Evolutionary conservation across 345 rosid species (phyloP), one percentile per base, ranked within the genome.

Genomic region (Hypericum perforatum): DNA sequence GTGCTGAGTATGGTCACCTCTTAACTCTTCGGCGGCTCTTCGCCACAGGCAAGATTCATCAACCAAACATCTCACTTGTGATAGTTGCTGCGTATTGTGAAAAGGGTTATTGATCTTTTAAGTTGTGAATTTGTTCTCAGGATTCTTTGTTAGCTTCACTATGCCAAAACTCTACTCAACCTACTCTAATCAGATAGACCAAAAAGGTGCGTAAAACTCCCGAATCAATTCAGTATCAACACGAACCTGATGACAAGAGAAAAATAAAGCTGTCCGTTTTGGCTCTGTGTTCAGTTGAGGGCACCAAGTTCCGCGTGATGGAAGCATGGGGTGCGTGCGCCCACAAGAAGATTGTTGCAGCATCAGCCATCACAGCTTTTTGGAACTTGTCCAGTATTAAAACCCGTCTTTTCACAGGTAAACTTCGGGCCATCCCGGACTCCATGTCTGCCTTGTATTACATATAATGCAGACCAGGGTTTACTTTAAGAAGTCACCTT

Each of bases 321-420:
- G 88, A 81, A 69, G 72, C 82, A 8, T 87, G 95, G 96, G 77
- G 73, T 62, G 65, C 68, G 45, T 87, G 95, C 71, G 76, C 96
- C 65, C 96, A 78, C 72, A 87, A 87, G 76, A 92, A 92, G 77
- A 43, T 92, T 29, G 80, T 87, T 1, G 84, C 86, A 55, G 86
- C 86, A 57, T 85, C 94, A 15, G 82, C 81, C 7, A 63, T 64
- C 58, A 80, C 84, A 53, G 90, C 84, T 29, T 92, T 88, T 60
- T 92, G 98, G 98, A 85, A 85, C 64, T 65, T 92, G n/a, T 78
- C 96, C n/a, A 62, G 81, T 22, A 49, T 81, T 57, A 92, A 74
- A 74, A 81, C 89, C 48, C 89, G 98, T n/a, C 70, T 85, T 52
- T 76, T 92, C 41, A 57, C 90, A 37, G 85, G 96, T 85, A 68